Conservation (phyloP, 805 yeast species). For the Yamadazyma tumulicola region DNA sequence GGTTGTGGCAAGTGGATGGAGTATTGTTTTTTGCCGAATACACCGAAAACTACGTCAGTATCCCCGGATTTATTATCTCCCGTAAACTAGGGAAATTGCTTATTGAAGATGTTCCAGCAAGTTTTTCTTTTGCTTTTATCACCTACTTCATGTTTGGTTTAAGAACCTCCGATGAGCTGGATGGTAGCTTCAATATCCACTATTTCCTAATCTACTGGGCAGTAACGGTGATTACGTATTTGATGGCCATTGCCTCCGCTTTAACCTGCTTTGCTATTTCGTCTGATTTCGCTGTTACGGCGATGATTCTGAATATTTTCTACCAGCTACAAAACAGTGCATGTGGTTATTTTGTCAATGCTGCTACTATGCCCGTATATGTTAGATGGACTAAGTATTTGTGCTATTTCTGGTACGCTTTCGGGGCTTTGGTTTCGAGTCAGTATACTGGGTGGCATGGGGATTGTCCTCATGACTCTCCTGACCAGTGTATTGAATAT, state of each 20-base stretch:
- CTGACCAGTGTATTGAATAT: slow-evolving; percentile 36
- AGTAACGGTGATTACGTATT: slow-evolving; percentile 51
- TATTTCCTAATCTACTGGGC: slow-evolving; percentile 64
- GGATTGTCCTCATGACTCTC: slow-evolving; percentile 42
- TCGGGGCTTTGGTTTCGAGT: slow-evolving; percentile 64
- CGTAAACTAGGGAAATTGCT: slow-evolving; percentile 63
- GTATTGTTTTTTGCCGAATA: slow-evolving; percentile 52
- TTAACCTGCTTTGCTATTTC: slow-evolving; percentile 51
- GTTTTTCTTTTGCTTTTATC: slow-evolving; percentile 54
- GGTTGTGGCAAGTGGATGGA: slow-evolving; percentile 39
- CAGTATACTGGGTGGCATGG: slow-evolving; percentile 63
- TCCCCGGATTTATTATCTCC: slow-evolving; percentile 62
- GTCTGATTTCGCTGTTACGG: slow-evolving; percentile 59
- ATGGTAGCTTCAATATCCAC: slow-evolving; percentile 21
- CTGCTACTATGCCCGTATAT: slow-evolving; percentile 73
- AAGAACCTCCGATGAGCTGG: slow-evolving; percentile 24
- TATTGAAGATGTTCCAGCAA: slow-evolving; percentile 65
- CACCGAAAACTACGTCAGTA: slow-evolving; percentile 63
- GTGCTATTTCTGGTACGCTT: slow-evolving; percentile 75
- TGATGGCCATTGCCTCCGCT: slow-evolving; percentile 55
- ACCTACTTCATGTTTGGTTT: slow-evolving; percentile 80
- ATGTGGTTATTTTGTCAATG: slow-evolving; percentile 77
- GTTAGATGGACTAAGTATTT: slow-evolving; percentile 81
- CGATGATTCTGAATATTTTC: slow-evolving; percentile 57
- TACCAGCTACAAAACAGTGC: slow-evolving; percentile 74